Evolutionary conservation across 495 filamentous ascomycete genomes (phyloP), one percentile per base, ranked within the genome.

Genomic region (Penicillium cinerascens): DNA sequence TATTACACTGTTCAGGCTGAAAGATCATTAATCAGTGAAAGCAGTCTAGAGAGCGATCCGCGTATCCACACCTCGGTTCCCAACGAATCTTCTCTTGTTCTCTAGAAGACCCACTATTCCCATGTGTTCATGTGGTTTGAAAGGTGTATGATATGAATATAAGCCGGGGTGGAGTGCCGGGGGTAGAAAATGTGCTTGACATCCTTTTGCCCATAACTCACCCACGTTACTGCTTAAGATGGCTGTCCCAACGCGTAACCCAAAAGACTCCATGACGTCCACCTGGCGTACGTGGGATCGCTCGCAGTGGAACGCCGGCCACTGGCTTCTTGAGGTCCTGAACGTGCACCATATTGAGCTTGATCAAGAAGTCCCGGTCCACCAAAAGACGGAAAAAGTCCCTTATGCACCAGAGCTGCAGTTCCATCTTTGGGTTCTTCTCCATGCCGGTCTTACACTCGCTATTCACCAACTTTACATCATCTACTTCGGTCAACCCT

Each of bases 211-310:
- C 33, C 33, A n/a, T 36, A 11, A 36, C 33, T 10, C 33, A 3
- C 33, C 33, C 3, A 36, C 8, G 10, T 36, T n/a, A 8, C 33
- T 11, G 10, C 10, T 36, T n/a, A 36, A 2, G 3, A 36, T 36
- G 33, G 9, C 33, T 36, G 33, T 10, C 33, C 33, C 33, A n/a
- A 36, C 10, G 33, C 33, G 33, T 11, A 36, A 36, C 33, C 33
- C 60, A 5, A 65, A 55, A 18, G 67, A 70, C 49, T 67, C 64
- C 1, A 70, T 70, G 67, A 67, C 59, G 51, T 70, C 67, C n/a
- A 70, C 67, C 23, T 70, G 67, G 67, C 64, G 66, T 6, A 20
- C 25, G 4, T 53, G 52, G 52, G 62, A 66, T 44, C 47, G 51
- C 7, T 51, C 43, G 8, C 47, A 59, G 21, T 70, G 67, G 67